Evolutionary conservation across 371 early-diverging fungal genomes (phyloP), one percentile per base, ranked within the genome.

Genomic region (Apophysomyces variabilis): DNA sequence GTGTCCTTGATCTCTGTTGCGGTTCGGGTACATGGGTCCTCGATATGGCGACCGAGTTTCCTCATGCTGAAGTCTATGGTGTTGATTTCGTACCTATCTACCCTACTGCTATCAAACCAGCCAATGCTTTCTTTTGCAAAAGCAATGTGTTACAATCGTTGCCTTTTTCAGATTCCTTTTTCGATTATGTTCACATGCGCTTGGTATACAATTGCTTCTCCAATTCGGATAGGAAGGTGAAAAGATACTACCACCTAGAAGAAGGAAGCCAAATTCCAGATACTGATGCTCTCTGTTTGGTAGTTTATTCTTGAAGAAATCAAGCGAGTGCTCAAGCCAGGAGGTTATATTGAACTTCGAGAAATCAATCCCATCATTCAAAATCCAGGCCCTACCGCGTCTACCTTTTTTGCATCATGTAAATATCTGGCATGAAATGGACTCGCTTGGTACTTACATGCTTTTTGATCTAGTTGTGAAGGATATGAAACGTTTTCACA

Each of bases 1-100:
- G 64, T 26, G 72, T 78, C 16, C 61, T 83, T 12, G 83, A 83
- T 60, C 57, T 79, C 45, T 76, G 72, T 12, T 83, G 83, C 65
- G 80, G 80, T 2, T 70, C 76, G 37, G 83, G 83, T 3, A 73
- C 70, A 36, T 83, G 83, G 83, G 62, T 84, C 2, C 58, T 86
- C 8, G 89, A 88, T 68, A 85, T 88, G 81, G 82, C 86, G 7
- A 70, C 77, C 0, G 84, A 85, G 16, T 87, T 75, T 61, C 87
- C 88, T 11, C 71, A 78, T 5, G 74, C 79, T 26, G 75, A 85
- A 6, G 76, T 86, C 43, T 75, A 78, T 47, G 79, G 76, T 1
- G 65, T 76, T 41, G 79, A 78, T 58, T 57, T 73, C 35, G 61
- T 66, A 8, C 59, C 60, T 11, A 71, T 70, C 63, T 76, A 72